These are phyloP conservation scores for Penicillium herquei DNA, from an alignment of 495 filamentous ascomycete genomes.

Conservation along the genomic window DNA sequence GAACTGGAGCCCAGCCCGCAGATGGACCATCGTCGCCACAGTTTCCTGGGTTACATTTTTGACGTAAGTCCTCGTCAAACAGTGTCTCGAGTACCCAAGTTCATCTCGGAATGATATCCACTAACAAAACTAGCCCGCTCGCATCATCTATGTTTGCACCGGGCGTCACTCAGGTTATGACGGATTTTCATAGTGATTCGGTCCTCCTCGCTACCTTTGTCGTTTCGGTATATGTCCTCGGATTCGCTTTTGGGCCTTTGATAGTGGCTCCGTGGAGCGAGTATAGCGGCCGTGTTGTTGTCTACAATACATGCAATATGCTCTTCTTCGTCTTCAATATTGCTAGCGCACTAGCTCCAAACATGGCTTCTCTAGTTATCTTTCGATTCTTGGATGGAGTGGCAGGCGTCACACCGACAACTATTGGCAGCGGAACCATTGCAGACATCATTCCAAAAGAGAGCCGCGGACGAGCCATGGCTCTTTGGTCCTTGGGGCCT, in stretches of 20 bases:
- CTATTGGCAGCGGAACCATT: slow-evolving; percentile 78
- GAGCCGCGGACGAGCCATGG: slow-evolving; percentile 68
- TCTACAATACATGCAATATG: slow-evolving; percentile 63
- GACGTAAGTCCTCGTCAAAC: slow-evolving; percentile 45
- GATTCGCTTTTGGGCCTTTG: slow-evolving; percentile 69
- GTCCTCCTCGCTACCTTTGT: slow-evolving; percentile 66
- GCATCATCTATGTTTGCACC: slow-evolving; percentile 67
- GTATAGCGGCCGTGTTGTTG: slow-evolving; percentile 68
- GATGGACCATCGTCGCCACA: slow-evolving; percentile 56
- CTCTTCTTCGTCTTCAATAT: slow-evolving; percentile 67
- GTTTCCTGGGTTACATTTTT: slow-evolving; percentile 73
- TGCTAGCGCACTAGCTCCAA: slow-evolving; percentile 66
- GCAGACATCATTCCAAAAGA: slow-evolving; percentile 72
- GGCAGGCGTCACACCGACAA: slow-evolving; percentile 78
- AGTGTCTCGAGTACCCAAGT: neutral
- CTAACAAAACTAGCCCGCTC: slow-evolving; percentile 68
- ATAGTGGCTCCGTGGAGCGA: slow-evolving; percentile 75
- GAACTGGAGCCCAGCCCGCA: slow-evolving; percentile 73
- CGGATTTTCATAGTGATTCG: slow-evolving; percentile 58
- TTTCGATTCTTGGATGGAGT: slow-evolving; percentile 75
- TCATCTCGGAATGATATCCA: neutral
- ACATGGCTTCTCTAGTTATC: slow-evolving; percentile 61
- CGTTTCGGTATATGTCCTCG: slow-evolving; percentile 66
- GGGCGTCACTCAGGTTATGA: slow-evolving; percentile 62
- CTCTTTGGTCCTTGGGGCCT: slow-evolving; percentile 73